Conservation (phyloP, 495 filamentous ascomycete genomes). For the Hyaloscypha finlandica region DNA sequence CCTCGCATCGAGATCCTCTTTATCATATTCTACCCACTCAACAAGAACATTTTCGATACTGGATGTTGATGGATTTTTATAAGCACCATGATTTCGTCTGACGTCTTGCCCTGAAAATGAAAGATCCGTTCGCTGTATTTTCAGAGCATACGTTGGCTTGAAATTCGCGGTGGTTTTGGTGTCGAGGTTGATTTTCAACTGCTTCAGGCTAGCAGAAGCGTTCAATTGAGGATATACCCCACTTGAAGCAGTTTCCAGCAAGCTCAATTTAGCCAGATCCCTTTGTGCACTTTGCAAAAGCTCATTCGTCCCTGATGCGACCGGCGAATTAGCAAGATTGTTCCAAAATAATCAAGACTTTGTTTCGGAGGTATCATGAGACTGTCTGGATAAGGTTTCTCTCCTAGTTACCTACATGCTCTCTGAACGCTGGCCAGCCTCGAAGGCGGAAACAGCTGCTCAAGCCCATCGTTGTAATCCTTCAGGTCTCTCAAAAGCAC, state of each 20-base stretch:
- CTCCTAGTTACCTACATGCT: slow-evolving; percentile 18
- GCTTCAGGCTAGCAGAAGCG: slow-evolving; percentile 37
- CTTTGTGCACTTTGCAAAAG: slow-evolving; percentile 35
- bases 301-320: slow-evolving; percentile 34
- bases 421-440: slow-evolving; percentile 36
- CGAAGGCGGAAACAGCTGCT: slow-evolving; percentile 39
- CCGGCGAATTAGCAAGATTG: neutral
- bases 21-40: slow-evolving; percentile 41
- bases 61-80: slow-evolving; percentile 23
- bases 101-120: slow-evolving; percentile 13
- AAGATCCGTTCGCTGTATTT: slow-evolving; percentile 28
- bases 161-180: slow-evolving; percentile 34
- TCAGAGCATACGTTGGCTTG: slow-evolving; percentile 35
- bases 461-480: slow-evolving; percentile 43
- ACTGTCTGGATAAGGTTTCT: too few species aligned
- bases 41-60: slow-evolving; percentile 34
- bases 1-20: slow-evolving; percentile 35
- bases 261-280: slow-evolving; percentile 32
- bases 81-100: slow-evolving; percentile 28
- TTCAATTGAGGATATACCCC: slow-evolving; percentile 39
- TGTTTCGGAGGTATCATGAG: neutral
- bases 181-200: slow-evolving; percentile 40
- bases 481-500: slow-evolving; percentile 37
- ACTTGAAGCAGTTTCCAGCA: slow-evolving; percentile 37
- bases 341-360: neutral